phyloP scores from a whole-genome alignment of 108 stramenopile species.

The Nannochloropsis gaditana region DNA sequence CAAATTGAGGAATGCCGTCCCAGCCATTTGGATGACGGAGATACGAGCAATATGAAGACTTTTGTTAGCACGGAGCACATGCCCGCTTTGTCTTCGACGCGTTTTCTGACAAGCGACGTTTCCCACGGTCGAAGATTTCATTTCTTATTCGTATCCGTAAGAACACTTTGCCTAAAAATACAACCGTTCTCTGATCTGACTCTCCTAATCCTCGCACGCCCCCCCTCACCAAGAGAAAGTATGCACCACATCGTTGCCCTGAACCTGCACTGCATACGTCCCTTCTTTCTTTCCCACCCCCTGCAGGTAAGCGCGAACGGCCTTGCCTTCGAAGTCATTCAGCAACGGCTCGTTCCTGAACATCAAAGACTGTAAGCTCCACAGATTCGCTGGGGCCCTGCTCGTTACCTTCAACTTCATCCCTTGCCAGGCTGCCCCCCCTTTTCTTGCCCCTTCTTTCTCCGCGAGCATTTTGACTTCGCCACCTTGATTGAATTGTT shows the following conservation, averaged over 20 bases:
- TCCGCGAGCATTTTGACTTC: not conserved
- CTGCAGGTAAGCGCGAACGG: not conserved
- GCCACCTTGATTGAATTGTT: not conserved
- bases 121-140: no score
- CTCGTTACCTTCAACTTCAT: not conserved
- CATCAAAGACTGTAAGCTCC: not conserved
- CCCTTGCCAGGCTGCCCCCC: not conserved
- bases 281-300: not conserved
- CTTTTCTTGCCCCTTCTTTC: not conserved
- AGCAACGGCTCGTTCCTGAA: not conserved
- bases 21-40: no score
- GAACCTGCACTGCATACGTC: not conserved
- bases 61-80: no score
- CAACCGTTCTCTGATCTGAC: not conserved
- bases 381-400: conserved; percentile 10
- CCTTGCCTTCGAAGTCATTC: not conserved
- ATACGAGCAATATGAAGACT: no score
- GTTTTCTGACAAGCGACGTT: no score
- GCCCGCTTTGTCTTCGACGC: no score
- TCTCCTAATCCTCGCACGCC: not conserved
- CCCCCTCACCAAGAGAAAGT: not conserved
- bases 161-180: no score
- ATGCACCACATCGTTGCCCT: not conserved
- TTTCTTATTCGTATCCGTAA: no score
- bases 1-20: no score